Evolutionary conservation across 202 grass and related monocot genomes (phyloP), one percentile per base, ranked within the genome.

Genomic region (Musa balbisiana): DNA sequence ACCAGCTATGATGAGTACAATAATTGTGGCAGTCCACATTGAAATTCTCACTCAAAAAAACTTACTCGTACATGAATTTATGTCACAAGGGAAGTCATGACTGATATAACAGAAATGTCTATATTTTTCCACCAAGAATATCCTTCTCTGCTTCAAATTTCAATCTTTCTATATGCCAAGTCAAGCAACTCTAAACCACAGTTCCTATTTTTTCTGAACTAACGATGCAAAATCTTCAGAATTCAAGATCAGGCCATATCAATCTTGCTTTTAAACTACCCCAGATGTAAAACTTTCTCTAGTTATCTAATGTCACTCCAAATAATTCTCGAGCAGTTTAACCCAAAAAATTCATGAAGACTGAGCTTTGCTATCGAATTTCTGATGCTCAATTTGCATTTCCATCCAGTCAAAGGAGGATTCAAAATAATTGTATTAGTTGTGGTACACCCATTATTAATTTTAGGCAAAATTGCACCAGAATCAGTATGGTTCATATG

Each of bases 251-350:
- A 43, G 33, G 33, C 33, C 33, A 43, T 43, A 43, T 43, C 4
- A 43, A 43, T 43, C 33, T 43, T 43, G 33, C 33, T 43, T 43
- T 43, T 43, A 43, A 43, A 43, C 33, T 43, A 43, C 1, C 33
- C 33, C 33, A 43, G 33, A 24, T 54, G n/a, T 53, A 72, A 52
- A 3, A 12, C 11, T 17, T 54, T 43, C 14, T 68, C 65, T n/a
- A 20, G 67, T 70, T 11, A 70, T 70, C 14, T 70, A 51, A 51
- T 70, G 67, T 11, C 2, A 70, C 17, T 50, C 15, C 13, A 2
- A 43, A 70, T 20, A 70, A 70, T 70, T 70, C 49, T 70, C 15
- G 22, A 69, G 66, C 8, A 21, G 19, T 51, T 70, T 20, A 70
- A 70, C 29, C 20, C 17, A 8, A 20, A 51, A 70, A 51, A 70